Evolutionary conservation across 768 basidiomycete species (phyloP).

Genomic region (Brasilioporus rufonigricans): DNA sequence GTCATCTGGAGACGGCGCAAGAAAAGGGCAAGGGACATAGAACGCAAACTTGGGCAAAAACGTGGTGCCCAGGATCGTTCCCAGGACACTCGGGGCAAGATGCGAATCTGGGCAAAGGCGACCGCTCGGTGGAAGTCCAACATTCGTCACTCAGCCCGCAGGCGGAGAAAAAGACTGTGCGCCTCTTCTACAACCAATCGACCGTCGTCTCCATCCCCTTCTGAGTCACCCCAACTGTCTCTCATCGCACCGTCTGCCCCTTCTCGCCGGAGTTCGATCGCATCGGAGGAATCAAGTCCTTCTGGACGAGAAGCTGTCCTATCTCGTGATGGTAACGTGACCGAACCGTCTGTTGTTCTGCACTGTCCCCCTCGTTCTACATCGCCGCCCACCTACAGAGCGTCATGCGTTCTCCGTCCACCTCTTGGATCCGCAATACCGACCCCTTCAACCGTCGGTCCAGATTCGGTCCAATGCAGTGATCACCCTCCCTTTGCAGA

Average conservation of each 20-base stretch:
- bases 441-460: constrained; percentile 11
- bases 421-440: constrained; percentile 4
- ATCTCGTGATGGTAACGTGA: not conserved
- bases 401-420: constrained; percentile 19
- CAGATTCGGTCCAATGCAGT: constrained; percentile 4
- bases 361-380: constrained; percentile 21
- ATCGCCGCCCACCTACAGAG: constrained; percentile 48
- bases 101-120: constrained; percentile 63
- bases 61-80: constrained; percentile 22
- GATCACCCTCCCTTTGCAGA: constrained; percentile 4
- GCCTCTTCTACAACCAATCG: constrained; percentile 4
- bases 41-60: constrained; percentile 41
- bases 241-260: constrained; percentile 7
- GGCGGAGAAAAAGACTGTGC: constrained; percentile 39
- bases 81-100: constrained; percentile 41
- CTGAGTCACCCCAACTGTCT: constrained; percentile 11
- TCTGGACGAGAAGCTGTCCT: constrained; percentile 1
- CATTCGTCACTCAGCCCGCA: constrained; percentile 57
- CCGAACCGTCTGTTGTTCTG: constrained; percentile 2
- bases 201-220: constrained; percentile 19
- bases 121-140: constrained; percentile 69
- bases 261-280: constrained; percentile 31
- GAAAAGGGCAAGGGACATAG: constrained; percentile 46
- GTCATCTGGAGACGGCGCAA: constrained; percentile 54
- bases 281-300: constrained; percentile 5